Conservation (phyloP, 1,284 basidiomycete species). For the Boletus smithii region DNA sequence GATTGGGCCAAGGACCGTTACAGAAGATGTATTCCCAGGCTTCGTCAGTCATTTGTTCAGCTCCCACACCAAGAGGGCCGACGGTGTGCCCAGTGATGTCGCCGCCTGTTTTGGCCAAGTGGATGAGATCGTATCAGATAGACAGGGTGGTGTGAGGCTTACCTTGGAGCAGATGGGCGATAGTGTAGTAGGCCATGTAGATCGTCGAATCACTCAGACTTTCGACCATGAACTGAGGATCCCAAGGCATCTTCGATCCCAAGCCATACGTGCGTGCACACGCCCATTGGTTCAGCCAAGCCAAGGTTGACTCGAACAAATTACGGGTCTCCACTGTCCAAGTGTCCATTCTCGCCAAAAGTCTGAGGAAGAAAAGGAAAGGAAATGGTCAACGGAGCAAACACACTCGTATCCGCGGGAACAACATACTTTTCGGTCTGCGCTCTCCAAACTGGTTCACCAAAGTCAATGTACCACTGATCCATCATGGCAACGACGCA, state of each 20-base stretch:
- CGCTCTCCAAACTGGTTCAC: conserved; percentile 85
- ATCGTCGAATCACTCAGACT: conserved; percentile 97
- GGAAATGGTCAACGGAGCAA: neutral
- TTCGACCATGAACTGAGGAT: conserved; percentile 94
- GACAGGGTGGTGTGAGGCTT: conserved; percentile 17
- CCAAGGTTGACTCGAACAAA: conserved; percentile 87
- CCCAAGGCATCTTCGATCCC: conserved; percentile 96
- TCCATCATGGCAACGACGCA: conserved; percentile 98
- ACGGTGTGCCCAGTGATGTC: conserved; percentile 76
- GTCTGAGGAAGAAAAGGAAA: conserved; percentile 43
- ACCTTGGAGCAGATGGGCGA: conserved; percentile 88
- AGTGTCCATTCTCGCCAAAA: conserved; percentile 85
- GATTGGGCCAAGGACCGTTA: conserved; percentile 71
- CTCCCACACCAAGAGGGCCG: conserved; percentile 82
- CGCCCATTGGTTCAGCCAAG: conserved; percentile 98
- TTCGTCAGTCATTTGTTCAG: conserved; percentile 95
- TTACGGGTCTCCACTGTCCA: conserved; percentile 89
- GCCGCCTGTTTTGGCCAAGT: conserved; percentile 44
- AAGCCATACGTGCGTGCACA: conserved; percentile 97
- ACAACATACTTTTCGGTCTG: conserved; percentile 78
- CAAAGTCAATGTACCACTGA: conserved; percentile 99
- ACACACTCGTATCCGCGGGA: conserved; percentile 26
- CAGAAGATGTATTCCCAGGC: conserved; percentile 95
- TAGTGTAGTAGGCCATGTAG: conserved; percentile 99
- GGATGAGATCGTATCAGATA: neutral